phyloP scores from a whole-genome alignment of 140 eudicot species.

The Erigeron philadelphicus region DNA sequence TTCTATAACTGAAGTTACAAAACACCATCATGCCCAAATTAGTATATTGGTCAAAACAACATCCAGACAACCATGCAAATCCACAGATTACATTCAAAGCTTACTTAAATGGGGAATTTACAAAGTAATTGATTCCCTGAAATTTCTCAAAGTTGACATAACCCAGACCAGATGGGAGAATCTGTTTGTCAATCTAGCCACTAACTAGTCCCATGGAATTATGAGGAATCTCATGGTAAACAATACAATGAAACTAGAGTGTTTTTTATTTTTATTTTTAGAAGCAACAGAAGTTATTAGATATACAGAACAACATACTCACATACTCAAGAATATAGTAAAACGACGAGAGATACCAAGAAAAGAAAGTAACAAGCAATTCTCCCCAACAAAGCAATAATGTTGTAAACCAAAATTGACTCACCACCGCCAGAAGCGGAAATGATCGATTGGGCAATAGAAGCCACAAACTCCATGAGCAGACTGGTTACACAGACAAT shows the following conservation, averaged over 20 bases:
- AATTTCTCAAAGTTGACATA: no score
- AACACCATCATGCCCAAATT: neutral
- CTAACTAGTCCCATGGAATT: no score
- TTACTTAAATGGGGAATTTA: neutral
- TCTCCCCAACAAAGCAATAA: neutral
- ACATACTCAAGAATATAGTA: neutral
- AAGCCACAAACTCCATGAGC: constrained; percentile 2
- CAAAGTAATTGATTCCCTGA: neutral
- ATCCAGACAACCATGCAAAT: neutral
- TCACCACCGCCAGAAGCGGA: neutral
- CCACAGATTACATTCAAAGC: neutral
- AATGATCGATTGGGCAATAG: neutral
- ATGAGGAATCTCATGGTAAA: no score
- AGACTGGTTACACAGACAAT: constrained; percentile 2
- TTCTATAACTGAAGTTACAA: neutral
- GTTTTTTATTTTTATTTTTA: no score
- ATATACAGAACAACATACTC: neutral
- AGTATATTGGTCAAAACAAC: neutral
- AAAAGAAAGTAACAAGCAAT: no score
- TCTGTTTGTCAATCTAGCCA: no score
- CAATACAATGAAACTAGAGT: no score
- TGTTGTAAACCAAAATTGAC: neutral
- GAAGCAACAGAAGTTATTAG: no score
- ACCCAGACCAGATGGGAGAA: no score
- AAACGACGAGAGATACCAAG: neutral